Evolutionary conservation across 176 grass and related monocot genomes (phyloP), one percentile per base, ranked within the genome.

Genomic region (Raddia distichophylla): DNA sequence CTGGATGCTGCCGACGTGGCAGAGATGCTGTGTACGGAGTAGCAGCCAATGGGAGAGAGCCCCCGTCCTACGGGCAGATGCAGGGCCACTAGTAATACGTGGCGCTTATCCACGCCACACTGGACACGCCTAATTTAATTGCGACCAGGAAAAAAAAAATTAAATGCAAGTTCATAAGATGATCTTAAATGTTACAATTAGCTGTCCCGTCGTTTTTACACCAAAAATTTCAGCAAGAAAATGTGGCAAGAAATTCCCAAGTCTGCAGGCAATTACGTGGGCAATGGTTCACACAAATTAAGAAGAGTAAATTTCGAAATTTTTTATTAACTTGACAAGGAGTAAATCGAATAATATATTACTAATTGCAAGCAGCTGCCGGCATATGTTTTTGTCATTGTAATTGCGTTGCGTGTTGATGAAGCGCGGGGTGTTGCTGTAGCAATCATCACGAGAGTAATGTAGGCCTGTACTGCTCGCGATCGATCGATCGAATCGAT

Each of bases 391-490:
- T 27, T 0, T 27, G 27, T 27, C 27, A 27, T 27, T 27, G 27
- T 27, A 27, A 6, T 14, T 57, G 77, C 40, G 42, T 51, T 59
- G 84, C 77, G 77, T 80, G 69, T 48, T 27, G 77, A 55, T 32
- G 7, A 59, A 74, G 35, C 67, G 15, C 3, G 62, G 4, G 37
- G 37, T 0, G 8, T 4, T 46, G 8, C 64, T 62, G 59, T 68
- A 76, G 54, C 71, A 32, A 75, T 76, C 64, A 74, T 87, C 85
- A 82, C 71, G 71, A 54, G 84, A 42, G 52, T 35, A 40, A 45
- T 44, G 42, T 84, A 45, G 15, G 15, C 34, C 50, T 32, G 34
- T 55, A 57, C 51, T 80, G 2, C 37, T 40, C 37, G 37, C 51
- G 12, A 69, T 60, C 33, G 71, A 19, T 10, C 18, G 57, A 64